phyloP scores from a whole-genome alignment of 2,329 filamentous ascomycete species.

The Tolypocladium endophyticum region DNA sequence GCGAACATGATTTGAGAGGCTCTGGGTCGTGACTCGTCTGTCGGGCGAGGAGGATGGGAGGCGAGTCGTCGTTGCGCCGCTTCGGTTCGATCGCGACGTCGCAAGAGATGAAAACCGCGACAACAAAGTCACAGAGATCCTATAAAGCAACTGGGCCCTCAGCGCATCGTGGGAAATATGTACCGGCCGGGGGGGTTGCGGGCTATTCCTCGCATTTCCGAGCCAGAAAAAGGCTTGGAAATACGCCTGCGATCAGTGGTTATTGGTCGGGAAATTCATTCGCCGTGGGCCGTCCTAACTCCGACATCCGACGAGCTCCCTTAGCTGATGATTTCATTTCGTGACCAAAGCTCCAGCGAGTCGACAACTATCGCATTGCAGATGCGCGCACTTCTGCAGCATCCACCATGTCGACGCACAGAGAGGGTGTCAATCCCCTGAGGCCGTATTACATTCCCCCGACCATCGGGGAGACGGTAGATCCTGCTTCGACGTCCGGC shows the following conservation, averaged over 20 bases:
- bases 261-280: slow-evolving; percentile 23
- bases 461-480: slow-evolving; percentile 37
- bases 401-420: slow-evolving; percentile 31
- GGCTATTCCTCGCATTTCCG: slow-evolving; percentile 1
- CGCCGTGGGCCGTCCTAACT: slow-evolving; percentile 13
- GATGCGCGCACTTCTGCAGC: slow-evolving; percentile 15
- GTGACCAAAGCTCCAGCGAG: background rate
- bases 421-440: slow-evolving; percentile 49
- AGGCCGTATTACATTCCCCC: slow-evolving; percentile 60
- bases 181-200: background rate
- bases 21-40: background rate
- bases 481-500: slow-evolving; percentile 24
- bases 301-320: slow-evolving; percentile 14
- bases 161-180: background rate
- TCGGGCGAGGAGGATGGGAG: background rate
- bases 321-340: slow-evolving; percentile 20
- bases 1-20: slow-evolving; percentile 14
- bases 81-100: background rate
- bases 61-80: background rate
- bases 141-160: background rate
- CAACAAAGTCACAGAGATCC: background rate
- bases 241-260: slow-evolving; percentile 8
- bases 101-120: background rate
- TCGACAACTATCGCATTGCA: slow-evolving; percentile 4
- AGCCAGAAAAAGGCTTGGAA: slow-evolving; percentile 6